Conservation (phyloP, 805 yeast genomes). For the Starmerella khaoyaiensis region DNA sequence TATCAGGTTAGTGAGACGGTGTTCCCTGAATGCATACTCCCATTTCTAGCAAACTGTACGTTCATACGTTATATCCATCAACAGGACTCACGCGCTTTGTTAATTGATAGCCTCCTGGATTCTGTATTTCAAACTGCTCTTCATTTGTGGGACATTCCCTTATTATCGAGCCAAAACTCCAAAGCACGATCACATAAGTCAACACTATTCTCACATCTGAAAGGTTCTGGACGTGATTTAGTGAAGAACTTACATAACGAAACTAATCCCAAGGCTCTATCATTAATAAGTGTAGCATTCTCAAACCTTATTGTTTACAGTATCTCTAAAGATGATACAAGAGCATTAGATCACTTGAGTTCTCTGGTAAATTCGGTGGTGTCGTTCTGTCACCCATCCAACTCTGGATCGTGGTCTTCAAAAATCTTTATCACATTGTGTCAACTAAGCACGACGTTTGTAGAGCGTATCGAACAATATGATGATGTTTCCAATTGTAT, state of each 20-base stretch:
- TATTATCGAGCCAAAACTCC: conserved; percentile 13
- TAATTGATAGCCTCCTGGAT: conserved; percentile 48
- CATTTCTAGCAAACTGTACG: conserved; percentile 11
- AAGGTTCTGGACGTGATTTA: not conserved
- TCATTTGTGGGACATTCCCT: conserved; percentile 35
- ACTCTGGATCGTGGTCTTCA: conserved; percentile 76
- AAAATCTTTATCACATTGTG: conserved; percentile 54
- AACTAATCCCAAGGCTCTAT: conserved; percentile 1
- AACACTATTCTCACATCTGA: not conserved
- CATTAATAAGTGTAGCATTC: conserved; percentile 10
- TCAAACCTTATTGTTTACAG: conserved; percentile 50
- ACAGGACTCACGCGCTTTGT: conserved; percentile 16
- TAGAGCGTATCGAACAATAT: conserved; percentile 25
- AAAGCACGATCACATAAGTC: not conserved
- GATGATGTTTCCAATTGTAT: conserved; percentile 25
- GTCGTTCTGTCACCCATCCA: conserved; percentile 86
- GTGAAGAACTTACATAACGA: not conserved
- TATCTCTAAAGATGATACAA: conserved; percentile 32
- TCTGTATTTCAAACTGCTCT: conserved; percentile 40
- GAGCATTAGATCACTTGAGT: conserved; percentile 33
- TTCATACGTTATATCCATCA: not conserved
- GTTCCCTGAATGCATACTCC: conserved; percentile 8
- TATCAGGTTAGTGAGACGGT: conserved; percentile 4
- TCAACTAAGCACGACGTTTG: conserved; percentile 35
- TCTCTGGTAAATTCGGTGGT: conserved; percentile 54